Base-by-base conservation (phyloP, 2,329 filamentous ascomycete species). In the Trichoderma koningii region DNA sequence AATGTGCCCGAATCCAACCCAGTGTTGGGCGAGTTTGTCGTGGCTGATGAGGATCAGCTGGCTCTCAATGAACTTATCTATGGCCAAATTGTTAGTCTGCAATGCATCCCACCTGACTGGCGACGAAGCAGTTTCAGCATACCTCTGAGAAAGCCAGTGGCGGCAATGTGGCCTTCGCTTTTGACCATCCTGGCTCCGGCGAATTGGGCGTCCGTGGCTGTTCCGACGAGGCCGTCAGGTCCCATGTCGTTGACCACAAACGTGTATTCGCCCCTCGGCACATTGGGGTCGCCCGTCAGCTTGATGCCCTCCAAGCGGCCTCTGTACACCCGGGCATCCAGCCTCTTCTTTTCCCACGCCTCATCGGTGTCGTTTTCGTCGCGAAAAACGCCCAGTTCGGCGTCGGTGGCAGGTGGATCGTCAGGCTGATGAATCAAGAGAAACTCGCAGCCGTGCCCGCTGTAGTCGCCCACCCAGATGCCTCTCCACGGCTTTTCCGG, bases 381-480 rank as follows among this genome's bases (percentile, higher is more conserved):
- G 52, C 77, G 78, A 5, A 75, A 68, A 2, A 85, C 72, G 1
- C 77, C 77, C 4, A 78, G 72, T 50, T 80, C 76, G 23, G 77
- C 74, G 63, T 81, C 75, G 1, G 78, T 74, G 3, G 70, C 71
- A 1, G 74, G 71, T 47, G 78, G 76, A 38, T 82, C 79, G 19
- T 84, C 81, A 0, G 87, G 87, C 72, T 99, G 95, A 70, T 92
- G 81, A 52, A 98, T 80, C 14, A 96, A 80, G 5, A 98, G 73
- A 64, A 97, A 97, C 75, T 98, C 94, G 74, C 90, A 93, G 0
- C 93, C 93, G 71, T 98, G 93, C 0, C 86, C 87, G 28, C 87
- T 89, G 72, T 97, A 97, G 74, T 97, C 93, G 0, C 93, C 93
- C 17, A 93, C 89, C 90, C 92, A 98, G 34, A 99, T 92, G 0